Conservation (phyloP, 75 land plant genomes). For the Azolla pinnata region DNA sequence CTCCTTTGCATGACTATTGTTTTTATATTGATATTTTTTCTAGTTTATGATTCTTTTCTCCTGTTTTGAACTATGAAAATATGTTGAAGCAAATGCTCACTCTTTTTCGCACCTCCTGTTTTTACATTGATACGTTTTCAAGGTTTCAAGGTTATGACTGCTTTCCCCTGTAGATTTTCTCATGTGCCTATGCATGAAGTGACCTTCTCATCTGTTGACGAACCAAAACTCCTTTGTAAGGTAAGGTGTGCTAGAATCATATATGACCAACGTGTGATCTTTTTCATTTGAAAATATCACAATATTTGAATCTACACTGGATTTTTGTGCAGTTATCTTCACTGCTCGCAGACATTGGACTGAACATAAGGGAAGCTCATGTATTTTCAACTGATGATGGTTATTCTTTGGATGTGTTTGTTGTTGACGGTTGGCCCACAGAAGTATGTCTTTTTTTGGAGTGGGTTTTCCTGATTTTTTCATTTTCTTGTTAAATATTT, state of each 20-base stretch:
- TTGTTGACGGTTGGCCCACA: conserved; percentile 88
- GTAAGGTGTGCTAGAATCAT: conserved; percentile 15
- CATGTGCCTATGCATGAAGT: conserved; percentile 91
- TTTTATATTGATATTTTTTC: neutral
- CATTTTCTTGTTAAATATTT: neutral
- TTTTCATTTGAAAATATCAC: neutral
- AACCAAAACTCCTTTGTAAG: conserved; percentile 91
- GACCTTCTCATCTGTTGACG: conserved; percentile 87
- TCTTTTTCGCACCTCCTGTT: too few relatives aligned
- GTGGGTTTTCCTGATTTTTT: neutral
- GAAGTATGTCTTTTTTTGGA: conserved; percentile 43
- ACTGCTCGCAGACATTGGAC: conserved; percentile 81
- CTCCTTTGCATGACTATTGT: neutral
- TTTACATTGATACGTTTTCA: too few relatives aligned
- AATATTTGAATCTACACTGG: neutral
- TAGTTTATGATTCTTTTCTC: neutral
- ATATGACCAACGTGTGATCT: neutral
- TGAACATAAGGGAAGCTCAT: conserved; percentile 95
- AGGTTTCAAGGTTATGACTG: too few relatives aligned
- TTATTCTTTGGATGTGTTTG: conserved; percentile 92
- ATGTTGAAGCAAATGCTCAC: too few relatives aligned
- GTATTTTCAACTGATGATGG: conserved; percentile 91
- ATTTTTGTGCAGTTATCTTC: conserved; percentile 60
- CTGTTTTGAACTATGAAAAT: too few relatives aligned
- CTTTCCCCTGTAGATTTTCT: neutral